phyloP scores from a whole-genome alignment of 495 filamentous ascomycete genomes.

The Niebla homalea region DNA sequence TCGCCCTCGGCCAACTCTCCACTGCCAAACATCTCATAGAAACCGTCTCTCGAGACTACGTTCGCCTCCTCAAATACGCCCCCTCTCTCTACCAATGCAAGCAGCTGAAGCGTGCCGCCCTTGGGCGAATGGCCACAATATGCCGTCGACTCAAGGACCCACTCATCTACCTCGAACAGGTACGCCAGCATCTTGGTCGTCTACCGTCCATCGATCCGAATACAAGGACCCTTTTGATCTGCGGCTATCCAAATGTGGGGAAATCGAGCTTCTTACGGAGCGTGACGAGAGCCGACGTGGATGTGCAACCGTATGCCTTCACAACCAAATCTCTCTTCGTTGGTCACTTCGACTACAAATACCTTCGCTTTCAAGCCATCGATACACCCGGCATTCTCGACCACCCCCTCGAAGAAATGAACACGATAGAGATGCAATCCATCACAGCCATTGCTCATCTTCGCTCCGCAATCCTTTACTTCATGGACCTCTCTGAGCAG shows the following conservation, averaged over 20 bases:
- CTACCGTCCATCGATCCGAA: slow-evolving; percentile 96
- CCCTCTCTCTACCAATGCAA: slow-evolving; percentile 95
- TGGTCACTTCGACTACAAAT: slow-evolving; percentile 98
- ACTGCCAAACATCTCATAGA: slow-evolving; percentile 95
- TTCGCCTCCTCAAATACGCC: slow-evolving; percentile 87
- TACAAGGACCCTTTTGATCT: slow-evolving; percentile 86
- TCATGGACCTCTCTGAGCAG: slow-evolving; percentile 96
- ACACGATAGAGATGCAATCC: slow-evolving; percentile 98
- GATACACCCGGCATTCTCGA: slow-evolving; percentile 91
- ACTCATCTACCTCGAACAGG: slow-evolving; percentile 90
- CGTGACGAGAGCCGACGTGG: slow-evolving; percentile 89
- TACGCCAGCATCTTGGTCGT: slow-evolving; percentile 93
- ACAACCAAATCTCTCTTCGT: slow-evolving; percentile 97
- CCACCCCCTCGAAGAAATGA: slow-evolving; percentile 98
- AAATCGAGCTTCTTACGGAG: slow-evolving; percentile 89
- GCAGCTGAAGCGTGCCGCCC: slow-evolving; percentile 75
- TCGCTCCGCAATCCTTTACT: slow-evolving; percentile 86
- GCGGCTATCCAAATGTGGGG: slow-evolving; percentile 94
- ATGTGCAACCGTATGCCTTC: slow-evolving; percentile 97
- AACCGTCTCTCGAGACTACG: slow-evolving; percentile 86
- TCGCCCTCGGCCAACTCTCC: slow-evolving; percentile 87
- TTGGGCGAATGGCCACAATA: slow-evolving; percentile 94
- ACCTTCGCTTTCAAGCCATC: slow-evolving; percentile 82
- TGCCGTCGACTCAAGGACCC: slow-evolving; percentile 87
- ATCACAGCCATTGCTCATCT: slow-evolving; percentile 97